These are phyloP conservation scores for Pythium biforme DNA, from an alignment of 352 stramenopile species.

Conservation along the genomic window DNA sequence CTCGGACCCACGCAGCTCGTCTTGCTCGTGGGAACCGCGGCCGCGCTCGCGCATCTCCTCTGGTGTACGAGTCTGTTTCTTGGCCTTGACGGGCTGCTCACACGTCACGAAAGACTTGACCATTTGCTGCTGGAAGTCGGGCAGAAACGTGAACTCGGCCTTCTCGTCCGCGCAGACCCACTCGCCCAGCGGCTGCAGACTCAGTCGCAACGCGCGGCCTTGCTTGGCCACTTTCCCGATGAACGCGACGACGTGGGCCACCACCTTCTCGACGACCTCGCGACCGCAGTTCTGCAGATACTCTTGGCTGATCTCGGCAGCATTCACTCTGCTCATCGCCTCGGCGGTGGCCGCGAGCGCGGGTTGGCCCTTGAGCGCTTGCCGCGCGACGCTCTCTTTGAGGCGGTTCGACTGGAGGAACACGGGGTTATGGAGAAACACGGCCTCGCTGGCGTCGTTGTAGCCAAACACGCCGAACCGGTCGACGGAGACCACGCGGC, in stretches of 20 bases:
- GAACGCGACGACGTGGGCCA: conserved; percentile 42
- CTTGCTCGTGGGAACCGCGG: background rate
- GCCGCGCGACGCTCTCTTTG: conserved; percentile 27
- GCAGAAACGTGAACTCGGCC: conserved; percentile 37
- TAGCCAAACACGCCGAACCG: conserved; percentile 42
- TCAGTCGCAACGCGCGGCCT: conserved; percentile 35
- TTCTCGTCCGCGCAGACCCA: conserved; percentile 41
- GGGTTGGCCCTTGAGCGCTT: conserved; percentile 26
- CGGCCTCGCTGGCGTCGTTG: conserved; percentile 32
- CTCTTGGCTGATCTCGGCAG: conserved; percentile 28
- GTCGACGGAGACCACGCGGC: conserved; percentile 30
- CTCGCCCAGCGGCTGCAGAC: conserved; percentile 49
- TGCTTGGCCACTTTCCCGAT: conserved; percentile 42
- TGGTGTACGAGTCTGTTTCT: conserved; percentile 3
- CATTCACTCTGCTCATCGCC: conserved; percentile 29
- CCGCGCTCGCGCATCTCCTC: conserved; percentile 14
- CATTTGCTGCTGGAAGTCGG: conserved; percentile 37
- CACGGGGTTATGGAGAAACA: conserved; percentile 39
- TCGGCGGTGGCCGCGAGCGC: conserved; percentile 25
- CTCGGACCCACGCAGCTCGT: background rate
- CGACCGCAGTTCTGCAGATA: conserved; percentile 42
- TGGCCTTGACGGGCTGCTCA: background rate
- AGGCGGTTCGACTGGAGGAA: conserved; percentile 52
- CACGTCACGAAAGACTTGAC: background rate
- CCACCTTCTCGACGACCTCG: conserved; percentile 39